A percentile compares a stretch with the other conserved stretches of the same genome.
Conservation (phyloP, 176 grass and related monocot species). For the Raddia distichophylla region DNA sequence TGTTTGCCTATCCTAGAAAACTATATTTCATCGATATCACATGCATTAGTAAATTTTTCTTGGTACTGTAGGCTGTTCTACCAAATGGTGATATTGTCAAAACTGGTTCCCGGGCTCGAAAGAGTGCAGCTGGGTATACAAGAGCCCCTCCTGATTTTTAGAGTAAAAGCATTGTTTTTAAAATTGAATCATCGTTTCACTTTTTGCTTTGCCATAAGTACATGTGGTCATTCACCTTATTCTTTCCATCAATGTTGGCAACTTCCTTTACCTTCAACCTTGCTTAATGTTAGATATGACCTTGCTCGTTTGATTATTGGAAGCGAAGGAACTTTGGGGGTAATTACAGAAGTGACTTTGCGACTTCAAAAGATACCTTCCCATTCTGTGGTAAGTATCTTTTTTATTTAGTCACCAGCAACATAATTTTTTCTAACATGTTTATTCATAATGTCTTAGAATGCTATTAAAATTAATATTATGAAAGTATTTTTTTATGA, state of each 20-base stretch:
- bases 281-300: constrained; percentile 73
- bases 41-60: constrained; percentile 29
- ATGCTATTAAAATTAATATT: not conserved
- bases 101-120: constrained; percentile 84
- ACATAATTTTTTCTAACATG: constrained; percentile 20
- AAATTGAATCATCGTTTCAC: constrained; percentile 10
- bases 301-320: constrained; percentile 93
- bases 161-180: not conserved
- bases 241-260: constrained; percentile 3
- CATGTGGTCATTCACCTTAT: not conserved
- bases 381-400: constrained; percentile 78
- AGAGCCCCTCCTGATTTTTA: constrained; percentile 32
- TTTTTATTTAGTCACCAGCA: constrained; percentile 16
- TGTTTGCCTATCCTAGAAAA: constrained; percentile 18
- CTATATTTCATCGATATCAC: constrained; percentile 24
- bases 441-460: not conserved
- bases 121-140: constrained; percentile 95
- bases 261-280: constrained; percentile 8
- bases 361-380: constrained; percentile 92
- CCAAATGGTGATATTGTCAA: constrained; percentile 90
- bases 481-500: not conserved
- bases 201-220: constrained; percentile 32
- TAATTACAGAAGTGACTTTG: constrained; percentile 96
- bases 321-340: constrained; percentile 94
- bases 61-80: constrained; percentile 74